A percentile compares a stretch with the other conserved stretches of the same genome.
These are phyloP conservation scores for Skeletonema menzelii DNA, from an alignment of 108 stramenopile species.

Conservation along the genomic window DNA sequence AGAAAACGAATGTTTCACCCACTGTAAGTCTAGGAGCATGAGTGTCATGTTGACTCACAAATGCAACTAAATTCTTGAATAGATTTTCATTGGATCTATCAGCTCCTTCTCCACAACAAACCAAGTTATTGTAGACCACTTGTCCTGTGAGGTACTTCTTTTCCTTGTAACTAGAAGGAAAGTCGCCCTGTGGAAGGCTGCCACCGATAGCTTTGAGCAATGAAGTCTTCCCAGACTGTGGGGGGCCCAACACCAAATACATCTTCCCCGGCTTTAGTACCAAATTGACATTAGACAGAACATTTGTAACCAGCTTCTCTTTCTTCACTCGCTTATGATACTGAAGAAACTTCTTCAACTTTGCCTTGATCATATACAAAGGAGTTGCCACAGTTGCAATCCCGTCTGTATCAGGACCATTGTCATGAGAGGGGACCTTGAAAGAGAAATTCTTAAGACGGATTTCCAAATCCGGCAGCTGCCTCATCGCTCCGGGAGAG, in stretches of 20 bases:
- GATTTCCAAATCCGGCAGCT: conserved; percentile 14
- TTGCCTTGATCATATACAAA: conserved; percentile 15
- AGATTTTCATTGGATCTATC: not conserved
- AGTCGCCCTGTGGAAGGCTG: conserved; percentile 23
- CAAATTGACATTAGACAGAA: conserved; percentile 39
- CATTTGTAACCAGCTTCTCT: conserved; percentile 3
- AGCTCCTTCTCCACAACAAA: conserved; percentile 17
- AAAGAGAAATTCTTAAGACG: conserved; percentile 25
- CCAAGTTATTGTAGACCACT: conserved; percentile 29
- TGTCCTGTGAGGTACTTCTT: conserved; percentile 20
- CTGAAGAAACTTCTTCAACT: not conserved
- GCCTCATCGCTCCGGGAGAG: not conserved
- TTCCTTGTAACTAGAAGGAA: conserved; percentile 6
- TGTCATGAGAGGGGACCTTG: conserved; percentile 13
- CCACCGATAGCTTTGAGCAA: conserved; percentile 43
- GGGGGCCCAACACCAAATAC: conserved; percentile 50
- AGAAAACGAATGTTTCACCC: conserved; percentile 35
- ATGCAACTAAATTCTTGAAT: conserved; percentile 38
- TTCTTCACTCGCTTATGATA: conserved; percentile 2
- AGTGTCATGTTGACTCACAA: conserved; percentile 28
- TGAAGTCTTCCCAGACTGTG: conserved; percentile 33
- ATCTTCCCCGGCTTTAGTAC: conserved; percentile 43
- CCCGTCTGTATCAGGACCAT: not conserved
- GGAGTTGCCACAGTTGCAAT: conserved; percentile 18
- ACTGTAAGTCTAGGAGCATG: conserved; percentile 48